phyloP scores from a whole-genome alignment of 176 grass and related monocot genomes.

The Panicum miliaceum region DNA sequence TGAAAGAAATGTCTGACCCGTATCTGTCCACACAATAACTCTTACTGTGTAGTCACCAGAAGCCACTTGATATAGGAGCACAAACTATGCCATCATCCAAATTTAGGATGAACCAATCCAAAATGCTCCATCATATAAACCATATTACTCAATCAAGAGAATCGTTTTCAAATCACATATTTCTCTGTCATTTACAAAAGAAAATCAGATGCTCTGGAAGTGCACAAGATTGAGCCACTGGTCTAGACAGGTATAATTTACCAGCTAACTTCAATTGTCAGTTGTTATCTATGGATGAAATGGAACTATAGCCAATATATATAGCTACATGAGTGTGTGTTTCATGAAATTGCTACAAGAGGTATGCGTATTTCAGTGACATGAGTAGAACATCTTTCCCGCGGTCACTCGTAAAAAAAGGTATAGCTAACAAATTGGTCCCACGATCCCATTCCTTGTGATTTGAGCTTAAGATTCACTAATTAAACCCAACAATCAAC shows the following conservation, averaged over 20 bases:
- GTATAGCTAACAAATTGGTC: background rate
- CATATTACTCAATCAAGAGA: constrained; percentile 16
- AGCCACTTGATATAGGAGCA: constrained; percentile 55
- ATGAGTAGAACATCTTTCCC: background rate
- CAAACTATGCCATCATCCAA: constrained; percentile 62
- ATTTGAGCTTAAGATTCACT: background rate
- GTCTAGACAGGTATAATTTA: constrained; percentile 9
- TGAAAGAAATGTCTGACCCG: constrained; percentile 54
- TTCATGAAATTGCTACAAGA: background rate
- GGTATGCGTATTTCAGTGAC: background rate
- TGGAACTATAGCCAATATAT: background rate
- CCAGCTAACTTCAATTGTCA: background rate
- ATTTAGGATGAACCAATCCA: constrained; percentile 58
- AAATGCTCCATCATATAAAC: constrained; percentile 39
- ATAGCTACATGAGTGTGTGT: background rate
- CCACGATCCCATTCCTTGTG: background rate
- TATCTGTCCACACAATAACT: constrained; percentile 72
- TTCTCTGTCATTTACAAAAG: background rate
- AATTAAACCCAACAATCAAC: background rate
- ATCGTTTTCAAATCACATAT: background rate
- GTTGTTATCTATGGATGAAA: background rate
- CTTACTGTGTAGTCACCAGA: constrained; percentile 62
- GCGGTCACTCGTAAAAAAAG: background rate
- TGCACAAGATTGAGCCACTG: background rate
- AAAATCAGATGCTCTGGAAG: background rate